These are phyloP conservation scores for Collybia sordida DNA, from an alignment of 768 basidiomycete species.

Conservation along the genomic window DNA sequence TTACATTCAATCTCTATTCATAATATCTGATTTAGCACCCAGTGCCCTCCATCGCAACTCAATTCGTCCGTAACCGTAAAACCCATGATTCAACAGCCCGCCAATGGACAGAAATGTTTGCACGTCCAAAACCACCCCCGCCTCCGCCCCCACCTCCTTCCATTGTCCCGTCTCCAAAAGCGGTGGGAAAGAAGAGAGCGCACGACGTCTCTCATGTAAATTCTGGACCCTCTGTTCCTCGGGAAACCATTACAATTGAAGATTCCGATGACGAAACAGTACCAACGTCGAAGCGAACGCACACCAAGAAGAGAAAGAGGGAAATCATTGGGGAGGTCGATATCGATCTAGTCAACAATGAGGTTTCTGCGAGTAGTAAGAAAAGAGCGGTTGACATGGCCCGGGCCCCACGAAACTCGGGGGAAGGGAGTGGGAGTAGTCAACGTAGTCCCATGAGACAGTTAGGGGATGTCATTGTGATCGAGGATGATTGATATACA, in stretches of 20 bases:
- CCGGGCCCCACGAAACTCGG: slow-evolving; percentile 14
- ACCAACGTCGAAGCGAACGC: background rate
- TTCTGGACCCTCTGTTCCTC: slow-evolving; percentile 10
- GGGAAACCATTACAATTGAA: slow-evolving; percentile 22
- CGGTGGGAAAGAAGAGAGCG: slow-evolving; percentile 36
- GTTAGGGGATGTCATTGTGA: slow-evolving; percentile 43
- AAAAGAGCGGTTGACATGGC: slow-evolving; percentile 18
- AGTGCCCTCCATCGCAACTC: slow-evolving; percentile 74
- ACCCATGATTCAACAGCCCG: slow-evolving; percentile 77
- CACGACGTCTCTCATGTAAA: slow-evolving; percentile 14
- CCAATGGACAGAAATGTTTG: slow-evolving; percentile 75
- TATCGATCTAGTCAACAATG: slow-evolving; percentile 26
- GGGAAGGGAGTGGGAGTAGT: slow-evolving; percentile 13
- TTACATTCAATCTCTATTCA: background rate
- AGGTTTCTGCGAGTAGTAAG: slow-evolving; percentile 15
- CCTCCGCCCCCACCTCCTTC: slow-evolving; percentile 12
- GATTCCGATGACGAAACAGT: slow-evolving; percentile 27
- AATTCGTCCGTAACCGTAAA: slow-evolving; percentile 63
- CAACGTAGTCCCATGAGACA: slow-evolving; percentile 15
- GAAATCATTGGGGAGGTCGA: slow-evolving; percentile 21
- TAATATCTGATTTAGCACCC: slow-evolving; percentile 1
- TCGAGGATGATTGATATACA: slow-evolving; percentile 24
- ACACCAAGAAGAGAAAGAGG: slow-evolving; percentile 31
- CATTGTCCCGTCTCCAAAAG: slow-evolving; percentile 18
- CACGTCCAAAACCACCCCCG: slow-evolving; percentile 27